A percentile compares a stretch with the other conserved stretches of the same genome.
These are phyloP conservation scores for Volvariella volvacea DNA, from an alignment of 1,284 basidiomycete species.

Conservation along the genomic window DNA sequence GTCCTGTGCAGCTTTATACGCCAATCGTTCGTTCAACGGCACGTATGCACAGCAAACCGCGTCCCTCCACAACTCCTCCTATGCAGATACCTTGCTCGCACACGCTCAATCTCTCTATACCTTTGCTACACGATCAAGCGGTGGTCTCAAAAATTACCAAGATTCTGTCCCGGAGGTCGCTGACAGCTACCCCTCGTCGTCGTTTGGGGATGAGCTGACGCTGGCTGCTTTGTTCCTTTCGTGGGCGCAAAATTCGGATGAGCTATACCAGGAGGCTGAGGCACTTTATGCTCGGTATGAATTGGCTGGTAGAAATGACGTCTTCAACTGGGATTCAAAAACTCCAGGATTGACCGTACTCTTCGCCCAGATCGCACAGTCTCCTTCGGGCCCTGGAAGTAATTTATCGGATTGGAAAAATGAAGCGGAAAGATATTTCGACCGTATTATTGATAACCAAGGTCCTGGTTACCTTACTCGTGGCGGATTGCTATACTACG, in stretches of 20 bases:
- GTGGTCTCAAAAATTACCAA: constrained; percentile 53
- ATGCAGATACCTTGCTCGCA: constrained; percentile 59
- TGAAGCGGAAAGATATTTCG: constrained; percentile 74
- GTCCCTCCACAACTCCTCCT: constrained; percentile 67
- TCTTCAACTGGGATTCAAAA: constrained; percentile 90
- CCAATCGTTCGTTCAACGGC: constrained; percentile 40
- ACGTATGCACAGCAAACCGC: constrained; percentile 47
- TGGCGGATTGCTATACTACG: constrained; percentile 71
- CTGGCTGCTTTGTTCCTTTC: constrained; percentile 76
- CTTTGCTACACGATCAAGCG: constrained; percentile 62
- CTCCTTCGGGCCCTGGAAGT: constrained; percentile 39
- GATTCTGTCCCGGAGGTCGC: constrained; percentile 58
- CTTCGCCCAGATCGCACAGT: constrained; percentile 59
- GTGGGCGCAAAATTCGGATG: constrained; percentile 57
- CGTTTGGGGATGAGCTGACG: constrained; percentile 62
- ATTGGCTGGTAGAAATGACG: constrained; percentile 45
- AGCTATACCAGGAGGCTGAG: constrained; percentile 61
- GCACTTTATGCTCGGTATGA: constrained; percentile 53
- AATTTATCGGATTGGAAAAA: constrained; percentile 63
- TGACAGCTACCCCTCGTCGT: constrained; percentile 68
- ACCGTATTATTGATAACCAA: constrained; percentile 56
- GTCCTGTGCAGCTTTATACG: constrained; percentile 78
- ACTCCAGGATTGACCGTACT: constrained; percentile 71
- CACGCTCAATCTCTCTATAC: constrained; percentile 74
- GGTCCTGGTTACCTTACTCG: constrained; percentile 39